Evolutionary conservation across 768 basidiomycete genomes (phyloP).

Genomic region (Termitomyces sp.): DNA sequence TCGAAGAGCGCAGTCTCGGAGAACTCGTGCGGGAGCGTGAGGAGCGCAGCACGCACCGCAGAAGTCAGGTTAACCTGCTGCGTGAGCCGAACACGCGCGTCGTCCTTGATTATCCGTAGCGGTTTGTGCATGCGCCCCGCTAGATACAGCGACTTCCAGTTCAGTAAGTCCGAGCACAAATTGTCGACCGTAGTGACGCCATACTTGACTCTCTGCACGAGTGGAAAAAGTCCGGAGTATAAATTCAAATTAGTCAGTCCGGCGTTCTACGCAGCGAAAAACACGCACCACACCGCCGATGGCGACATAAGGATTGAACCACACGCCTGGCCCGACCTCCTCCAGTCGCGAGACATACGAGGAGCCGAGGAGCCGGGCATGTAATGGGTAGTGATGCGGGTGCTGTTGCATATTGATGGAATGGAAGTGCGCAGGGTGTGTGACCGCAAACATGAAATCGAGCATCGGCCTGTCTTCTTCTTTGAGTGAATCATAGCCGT

Average conservation of each 20-base stretch:
- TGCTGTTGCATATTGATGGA: conserved; percentile 91
- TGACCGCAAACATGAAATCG: conserved; percentile 96
- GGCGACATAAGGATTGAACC: conserved; percentile 92
- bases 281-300: conserved; percentile 77
- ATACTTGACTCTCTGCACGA: conserved; percentile 83
- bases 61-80: conserved; percentile 92
- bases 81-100: conserved; percentile 85
- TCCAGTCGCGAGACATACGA: conserved; percentile 77
- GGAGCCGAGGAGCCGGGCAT: conserved; percentile 80
- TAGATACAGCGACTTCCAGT: conserved; percentile 91
- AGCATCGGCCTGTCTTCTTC: conserved; percentile 64
- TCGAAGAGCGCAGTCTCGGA: conserved; percentile 79
- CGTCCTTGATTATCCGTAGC: conserved; percentile 86
- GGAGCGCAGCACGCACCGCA: conserved; percentile 84
- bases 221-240: background rate
- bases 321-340: conserved; percentile 76
- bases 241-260: background rate
- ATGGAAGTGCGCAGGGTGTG: conserved; percentile 90
- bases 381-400: conserved; percentile 86
- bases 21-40: conserved; percentile 80
- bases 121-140: conserved; percentile 98
- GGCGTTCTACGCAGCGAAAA: background rate
- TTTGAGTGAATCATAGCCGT: conserved; percentile 50
- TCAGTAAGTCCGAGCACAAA: conserved; percentile 83
- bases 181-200: conserved; percentile 90